These are phyloP conservation scores for Paracamarosporium sp. DNA, from an alignment of 2,329 filamentous ascomycete species.

Conservation along the genomic window DNA sequence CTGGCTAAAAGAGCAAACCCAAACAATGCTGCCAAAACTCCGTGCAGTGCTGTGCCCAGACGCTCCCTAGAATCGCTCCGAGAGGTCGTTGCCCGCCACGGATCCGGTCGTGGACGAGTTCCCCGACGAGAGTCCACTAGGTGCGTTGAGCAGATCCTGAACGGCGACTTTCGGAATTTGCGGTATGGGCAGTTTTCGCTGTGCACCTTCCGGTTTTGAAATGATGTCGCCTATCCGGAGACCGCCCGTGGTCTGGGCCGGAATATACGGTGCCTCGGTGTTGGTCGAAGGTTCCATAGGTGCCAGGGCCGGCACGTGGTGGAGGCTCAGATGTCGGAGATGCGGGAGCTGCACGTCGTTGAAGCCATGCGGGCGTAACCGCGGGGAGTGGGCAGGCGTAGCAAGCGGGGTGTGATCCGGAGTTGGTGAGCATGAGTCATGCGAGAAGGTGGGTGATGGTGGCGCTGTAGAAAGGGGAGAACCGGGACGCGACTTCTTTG, in stretches of 20 bases:
- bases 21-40: conserved; percentile 44
- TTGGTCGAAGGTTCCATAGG: conserved; percentile 74
- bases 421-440: conserved; percentile 93
- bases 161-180: conserved; percentile 89
- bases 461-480: conserved; percentile 95
- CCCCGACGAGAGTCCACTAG: conserved; percentile 72
- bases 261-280: conserved; percentile 64
- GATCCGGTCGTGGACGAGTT: conserved; percentile 81
- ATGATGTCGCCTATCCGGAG: conserved; percentile 92
- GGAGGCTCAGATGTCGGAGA: conserved; percentile 74
- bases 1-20: conserved; percentile 35
- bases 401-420: conserved; percentile 98
- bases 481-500: conserved; percentile 90
- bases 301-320: conserved; percentile 70
- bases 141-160: conserved; percentile 77
- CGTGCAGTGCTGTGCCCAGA: conserved; percentile 29
- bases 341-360: conserved; percentile 83
- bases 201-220: conserved; percentile 82
- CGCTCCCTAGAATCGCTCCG: conserved; percentile 40
- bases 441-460: conserved; percentile 94
- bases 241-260: conserved; percentile 63
- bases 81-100: conserved; percentile 66
- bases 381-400: conserved; percentile 92
- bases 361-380: conserved; percentile 77
- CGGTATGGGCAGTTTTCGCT: conserved; percentile 89